These are phyloP conservation scores for Trichophyton verrucosum DNA, from an alignment of 2,329 filamentous ascomycete species.

Conservation along the genomic window DNA sequence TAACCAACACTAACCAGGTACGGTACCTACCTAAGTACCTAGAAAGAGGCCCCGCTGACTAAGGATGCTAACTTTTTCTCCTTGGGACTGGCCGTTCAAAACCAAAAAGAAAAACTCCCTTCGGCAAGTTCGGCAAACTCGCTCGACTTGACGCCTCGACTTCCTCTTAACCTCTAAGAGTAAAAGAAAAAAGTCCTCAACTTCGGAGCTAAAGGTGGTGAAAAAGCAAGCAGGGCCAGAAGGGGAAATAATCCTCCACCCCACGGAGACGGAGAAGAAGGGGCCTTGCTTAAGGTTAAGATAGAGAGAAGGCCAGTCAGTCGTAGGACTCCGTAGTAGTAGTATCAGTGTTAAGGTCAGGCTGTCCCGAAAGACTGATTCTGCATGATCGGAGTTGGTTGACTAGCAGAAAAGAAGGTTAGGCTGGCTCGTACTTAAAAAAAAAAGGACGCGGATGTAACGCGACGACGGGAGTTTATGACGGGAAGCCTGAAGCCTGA, in stretches of 20 bases:
- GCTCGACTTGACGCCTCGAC: background rate
- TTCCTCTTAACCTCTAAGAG: no score
- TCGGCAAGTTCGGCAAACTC: constrained; percentile 4
- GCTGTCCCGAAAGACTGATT: no score
- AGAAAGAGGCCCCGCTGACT: background rate
- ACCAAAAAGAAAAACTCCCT: background rate
- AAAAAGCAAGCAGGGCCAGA: no score
- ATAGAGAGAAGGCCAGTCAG: no score
- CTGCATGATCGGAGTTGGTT: no score
- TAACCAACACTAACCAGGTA: no score
- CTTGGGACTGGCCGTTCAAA: background rate
- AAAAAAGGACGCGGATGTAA: background rate
- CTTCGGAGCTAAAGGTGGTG: background rate
- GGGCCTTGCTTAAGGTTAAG: no score
- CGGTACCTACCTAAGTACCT: background rate
- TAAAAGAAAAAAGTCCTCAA: background rate
- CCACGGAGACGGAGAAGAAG: background rate
- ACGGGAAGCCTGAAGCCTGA: background rate
- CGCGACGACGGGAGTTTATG: background rate
- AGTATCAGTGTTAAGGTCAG: no score
- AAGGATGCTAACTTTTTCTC: background rate
- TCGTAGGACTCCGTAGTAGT: no score
- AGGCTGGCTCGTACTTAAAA: background rate
- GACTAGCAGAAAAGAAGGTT: no score
- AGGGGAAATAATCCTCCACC: background rate